These are phyloP conservation scores for Xylaria intraflava DNA, from an alignment of 495 filamentous ascomycete species.

Conservation along the genomic window DNA sequence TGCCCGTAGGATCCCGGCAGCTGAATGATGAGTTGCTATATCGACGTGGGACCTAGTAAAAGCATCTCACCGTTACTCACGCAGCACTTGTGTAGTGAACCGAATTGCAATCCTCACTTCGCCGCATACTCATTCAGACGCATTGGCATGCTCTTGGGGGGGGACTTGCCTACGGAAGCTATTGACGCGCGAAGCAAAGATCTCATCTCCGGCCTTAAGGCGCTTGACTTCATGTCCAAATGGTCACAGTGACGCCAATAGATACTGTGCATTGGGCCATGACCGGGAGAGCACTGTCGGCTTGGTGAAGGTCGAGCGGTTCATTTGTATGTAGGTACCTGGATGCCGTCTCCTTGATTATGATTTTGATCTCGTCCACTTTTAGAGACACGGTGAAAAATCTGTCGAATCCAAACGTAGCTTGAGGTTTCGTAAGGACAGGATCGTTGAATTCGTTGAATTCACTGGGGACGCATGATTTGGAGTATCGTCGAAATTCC, in stretches of 20 bases:
- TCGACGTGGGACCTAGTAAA: conserved; percentile 44
- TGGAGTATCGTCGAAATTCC: not conserved
- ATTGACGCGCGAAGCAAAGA: conserved; percentile 43
- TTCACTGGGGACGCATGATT: conserved; percentile 11
- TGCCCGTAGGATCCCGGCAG: conserved; percentile 47
- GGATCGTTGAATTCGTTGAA: conserved; percentile 39
- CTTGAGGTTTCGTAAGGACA: conserved; percentile 28
- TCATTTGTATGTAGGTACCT: no score
- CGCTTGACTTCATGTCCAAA: conserved; percentile 36
- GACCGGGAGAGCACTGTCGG: conserved; percentile 43
- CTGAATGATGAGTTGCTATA: conserved; percentile 45
- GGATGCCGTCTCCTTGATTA: conserved; percentile 45
- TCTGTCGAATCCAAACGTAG: conserved; percentile 29
- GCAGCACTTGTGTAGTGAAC: no score
- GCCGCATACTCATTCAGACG: conserved; percentile 26
- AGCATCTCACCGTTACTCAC: no score
- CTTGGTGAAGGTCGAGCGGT: conserved; percentile 51
- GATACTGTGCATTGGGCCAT: conserved; percentile 34
- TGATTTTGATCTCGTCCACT: conserved; percentile 33
- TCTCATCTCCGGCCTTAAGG: conserved; percentile 36
- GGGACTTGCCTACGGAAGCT: conserved; percentile 32
- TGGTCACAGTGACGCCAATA: conserved; percentile 38
- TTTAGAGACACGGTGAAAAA: conserved; percentile 33
- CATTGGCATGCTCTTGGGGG: conserved; percentile 41
- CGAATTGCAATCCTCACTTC: conserved; percentile 15